Evolutionary conservation across 1,139 yeast species (phyloP).

Genomic region (Suhomyces panamericanus): DNA sequence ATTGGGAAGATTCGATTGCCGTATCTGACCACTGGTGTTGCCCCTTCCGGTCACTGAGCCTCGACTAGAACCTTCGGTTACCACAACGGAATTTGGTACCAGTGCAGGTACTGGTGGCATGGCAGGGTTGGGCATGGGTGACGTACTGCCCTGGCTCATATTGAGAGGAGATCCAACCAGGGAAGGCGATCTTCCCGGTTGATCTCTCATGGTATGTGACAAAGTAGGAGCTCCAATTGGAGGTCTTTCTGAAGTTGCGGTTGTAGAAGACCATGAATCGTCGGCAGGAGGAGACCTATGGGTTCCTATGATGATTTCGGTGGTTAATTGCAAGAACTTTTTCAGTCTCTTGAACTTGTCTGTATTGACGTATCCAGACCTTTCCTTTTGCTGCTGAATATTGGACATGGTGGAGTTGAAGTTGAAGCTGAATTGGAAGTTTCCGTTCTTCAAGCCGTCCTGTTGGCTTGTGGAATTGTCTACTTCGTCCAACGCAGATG

Average conservation of each 20-base stretch:
- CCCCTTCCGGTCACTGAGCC: neutral
- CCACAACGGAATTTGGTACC: neutral
- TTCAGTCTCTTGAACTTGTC: conserved; percentile 72
- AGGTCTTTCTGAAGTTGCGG: too few species aligned
- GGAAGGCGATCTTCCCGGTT: conserved; percentile 2
- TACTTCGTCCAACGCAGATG: conserved; percentile 9
- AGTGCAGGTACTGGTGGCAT: neutral
- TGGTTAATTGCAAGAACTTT: conserved; percentile 74
- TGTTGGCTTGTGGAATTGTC: conserved; percentile 16
- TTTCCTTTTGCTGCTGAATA: conserved; percentile 32
- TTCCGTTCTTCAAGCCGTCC: conserved; percentile 20
- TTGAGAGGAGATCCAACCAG: conserved; percentile 8
- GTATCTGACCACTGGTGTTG: neutral
- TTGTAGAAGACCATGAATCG: neutral
- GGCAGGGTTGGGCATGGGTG: conserved; percentile 1
- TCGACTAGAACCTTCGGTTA: conserved; percentile 2
- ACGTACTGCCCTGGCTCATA: conserved; percentile 3
- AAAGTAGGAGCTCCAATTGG: too few species aligned
- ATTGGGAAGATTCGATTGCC: neutral
- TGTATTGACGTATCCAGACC: conserved; percentile 65
- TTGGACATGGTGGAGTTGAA: conserved; percentile 16
- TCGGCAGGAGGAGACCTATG: conserved; percentile 35
- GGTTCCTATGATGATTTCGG: conserved; percentile 81
- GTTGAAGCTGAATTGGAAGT: conserved; percentile 33
- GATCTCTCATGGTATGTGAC: too few species aligned